Conservation (phyloP, 768 basidiomycete genomes). For the Xanthoconium purpureum region DNA sequence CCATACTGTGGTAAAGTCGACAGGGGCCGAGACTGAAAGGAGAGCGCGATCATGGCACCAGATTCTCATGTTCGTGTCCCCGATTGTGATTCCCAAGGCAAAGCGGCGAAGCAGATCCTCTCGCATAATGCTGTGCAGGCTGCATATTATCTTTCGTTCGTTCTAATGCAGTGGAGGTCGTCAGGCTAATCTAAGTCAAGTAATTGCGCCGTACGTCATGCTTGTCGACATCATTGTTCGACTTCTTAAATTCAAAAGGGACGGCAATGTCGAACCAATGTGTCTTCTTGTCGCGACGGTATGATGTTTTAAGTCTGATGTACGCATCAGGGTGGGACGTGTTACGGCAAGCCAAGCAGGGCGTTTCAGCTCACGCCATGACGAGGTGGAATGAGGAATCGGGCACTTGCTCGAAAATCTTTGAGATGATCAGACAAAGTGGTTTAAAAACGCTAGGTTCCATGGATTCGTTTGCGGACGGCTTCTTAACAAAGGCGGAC, state of each 20-base stretch:
- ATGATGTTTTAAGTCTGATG: neutral
- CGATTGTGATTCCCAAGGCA: neutral
- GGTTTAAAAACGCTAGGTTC: neutral
- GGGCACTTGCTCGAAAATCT: neutral
- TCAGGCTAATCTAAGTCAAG: neutral
- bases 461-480: no score
- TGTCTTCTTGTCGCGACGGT: no score
- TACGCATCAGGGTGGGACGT: slow-evolving; percentile 5
- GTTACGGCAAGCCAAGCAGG: neutral
- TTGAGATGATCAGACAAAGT: neutral
- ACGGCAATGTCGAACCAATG: slow-evolving; percentile 12
- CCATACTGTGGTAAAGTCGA: slow-evolving; percentile 2
- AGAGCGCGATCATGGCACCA: slow-evolving; percentile 20
- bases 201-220: neutral
- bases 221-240: no score
- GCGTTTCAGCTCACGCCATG: neutral
- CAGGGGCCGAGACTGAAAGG: neutral
- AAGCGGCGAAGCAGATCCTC: slow-evolving; percentile 26
- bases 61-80: slow-evolving; percentile 23
- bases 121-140: slow-evolving; percentile 25
- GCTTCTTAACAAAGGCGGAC: no score
- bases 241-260: slow-evolving; percentile 10
- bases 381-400: neutral
- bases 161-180: slow-evolving; percentile 4
- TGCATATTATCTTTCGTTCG: slow-evolving; percentile 25